Evolutionary conservation across 2,329 filamentous ascomycete species (phyloP), one percentile per base, ranked within the genome.

Genomic region (Didymella pinodella): DNA sequence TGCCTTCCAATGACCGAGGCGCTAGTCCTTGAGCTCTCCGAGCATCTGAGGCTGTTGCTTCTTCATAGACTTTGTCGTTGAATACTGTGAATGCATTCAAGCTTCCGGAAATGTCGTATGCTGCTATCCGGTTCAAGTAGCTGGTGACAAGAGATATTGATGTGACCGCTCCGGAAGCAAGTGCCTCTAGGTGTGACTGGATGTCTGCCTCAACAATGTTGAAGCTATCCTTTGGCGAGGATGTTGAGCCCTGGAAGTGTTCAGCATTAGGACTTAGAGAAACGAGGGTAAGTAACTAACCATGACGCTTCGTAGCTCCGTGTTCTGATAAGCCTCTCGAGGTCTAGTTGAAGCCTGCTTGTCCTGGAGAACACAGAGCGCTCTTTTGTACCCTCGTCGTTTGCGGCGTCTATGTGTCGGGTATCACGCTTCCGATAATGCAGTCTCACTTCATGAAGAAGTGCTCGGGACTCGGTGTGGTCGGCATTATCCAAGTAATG

Each of bases 41-140:
- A 1, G 75, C 74, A 71, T 85, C 83, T 2, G 83, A 83, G 4
- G 78, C 79, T 4, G 71, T 68, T 10, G 83, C 82, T 65, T 83
- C 82, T 11, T 80, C 74, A 53, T 84, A 80, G 4, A 80, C 78
- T 20, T 73, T 65, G 2, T 73, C 67, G 59, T 84, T 85, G 60
- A 85, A 69, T 14, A 84, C 68, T 7, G 82, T 81, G 6, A 84
- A 80, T 4, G 82, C 79, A 59, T 83, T 84, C 2, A 85, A 74
- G 5, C 60, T 63, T 3, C 72, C 74, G n/a, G 76, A 68, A 29
- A 74, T 75, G 61, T 85, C 83, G 65, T 82, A 84, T 2, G 65
- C 68, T 38, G 75, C 77, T 57, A 84, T 83, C 7, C 83, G 81
- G 36, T 74, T 78, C 3, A 85, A 74, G 63, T 84, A 82, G 43